Base-by-base conservation (phyloP, 805 yeast species). In the Kazachstania africana region DNA sequence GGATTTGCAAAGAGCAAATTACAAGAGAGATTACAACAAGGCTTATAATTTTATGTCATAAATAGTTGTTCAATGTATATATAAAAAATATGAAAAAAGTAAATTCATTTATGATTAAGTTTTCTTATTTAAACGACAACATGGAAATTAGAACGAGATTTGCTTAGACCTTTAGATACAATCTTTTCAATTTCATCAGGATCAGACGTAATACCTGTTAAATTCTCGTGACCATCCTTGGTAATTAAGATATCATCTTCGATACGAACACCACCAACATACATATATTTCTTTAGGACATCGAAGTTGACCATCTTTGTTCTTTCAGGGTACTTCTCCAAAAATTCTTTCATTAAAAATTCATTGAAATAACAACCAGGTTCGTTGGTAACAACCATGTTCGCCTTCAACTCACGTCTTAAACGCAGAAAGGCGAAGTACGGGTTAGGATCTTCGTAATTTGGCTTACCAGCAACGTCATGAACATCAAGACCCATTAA, bases 261-360 rank as follows among this genome's bases (percentile, higher is more conserved):
- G 35, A 88, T 84, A 56, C 98, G 73, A 5, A 88, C 95, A 27
- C 98, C 98, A n/a, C 98, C 98, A 35, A 91, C 72, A 43, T 78
- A 71, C 78, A 79, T 72, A 57, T 85, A 88, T 47, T 72, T 75
- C 34, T 81, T 75, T 38, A 88, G 62, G 5, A 79, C 74, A 0
- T 70, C 74, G 40, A 57, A 53, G 46, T 84, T 66, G 35, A 88
- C 76, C 54, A 60, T 80, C 45, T 71, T 72, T 22, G 57, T 39
- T 44, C 71, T 70, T 28, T 57, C 56, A 3, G 66, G 62, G 33
- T 41, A 46, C 28, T 58, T 50, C 28, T 69, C 61, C 43, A 79
- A 57, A 8, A 71, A 70, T 20, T 78, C 74, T 31, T 78, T 73
- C 28, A 91, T 62, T 48, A 88, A 63, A 48, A 77, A 83, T 24